A percentile compares a stretch with the other conserved stretches of the same genome.
Evolutionary conservation across 345 rosid species (phyloP).

Genomic region (Eutrema heterophyllum): DNA sequence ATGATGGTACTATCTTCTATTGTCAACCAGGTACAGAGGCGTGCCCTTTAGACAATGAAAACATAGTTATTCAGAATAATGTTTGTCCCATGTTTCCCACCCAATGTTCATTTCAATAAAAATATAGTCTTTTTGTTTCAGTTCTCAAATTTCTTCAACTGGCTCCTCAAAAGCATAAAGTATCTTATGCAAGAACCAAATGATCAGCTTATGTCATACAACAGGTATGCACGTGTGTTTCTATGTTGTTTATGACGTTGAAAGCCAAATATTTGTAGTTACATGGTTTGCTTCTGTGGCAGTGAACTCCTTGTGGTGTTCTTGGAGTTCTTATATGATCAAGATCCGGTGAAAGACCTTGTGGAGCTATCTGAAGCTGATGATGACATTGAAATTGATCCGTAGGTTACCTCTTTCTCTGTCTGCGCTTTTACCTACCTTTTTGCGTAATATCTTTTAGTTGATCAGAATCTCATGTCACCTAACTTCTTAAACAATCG

Average conservation of each 20-base stretch:
- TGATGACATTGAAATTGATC: constrained; percentile 54
- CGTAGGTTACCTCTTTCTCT: constrained; percentile 47
- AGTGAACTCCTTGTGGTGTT: constrained; percentile 86
- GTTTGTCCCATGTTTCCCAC: background rate
- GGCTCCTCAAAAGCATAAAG: constrained; percentile 87
- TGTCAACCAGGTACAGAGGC: constrained; percentile 64
- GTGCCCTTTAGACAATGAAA: background rate
- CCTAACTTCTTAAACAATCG: background rate
- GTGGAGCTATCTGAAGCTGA: constrained; percentile 58
- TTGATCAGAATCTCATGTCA: background rate
- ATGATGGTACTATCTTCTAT: constrained; percentile 78
- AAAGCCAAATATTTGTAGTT: constrained; percentile 10
- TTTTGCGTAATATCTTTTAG: background rate
- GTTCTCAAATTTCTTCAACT: constrained; percentile 90
- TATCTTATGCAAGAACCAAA: constrained; percentile 83
- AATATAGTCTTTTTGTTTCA: constrained; percentile 31
- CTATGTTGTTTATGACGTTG: background rate
- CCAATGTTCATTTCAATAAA: background rate
- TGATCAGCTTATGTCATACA: constrained; percentile 71
- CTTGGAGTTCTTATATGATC: constrained; percentile 86
- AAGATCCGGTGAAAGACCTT: constrained; percentile 80
- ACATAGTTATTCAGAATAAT: background rate
- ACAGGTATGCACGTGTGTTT: constrained; percentile 48
- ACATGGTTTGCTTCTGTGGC: constrained; percentile 37
- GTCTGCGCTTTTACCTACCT: background rate